phyloP scores from a whole-genome alignment of 306 rosid species.

The cucumber (Cucumis sativus) region Cucumber_9930_V3 NC_026661.2:8120001-8120500 shows the following conservation, averaged over 20 bases:
- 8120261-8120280: conserved; percentile 25
- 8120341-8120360: conserved; percentile 60
- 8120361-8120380: conserved; percentile 79
- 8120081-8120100: conserved; percentile 97
- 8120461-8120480: background rate
- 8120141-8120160: conserved; percentile 31
- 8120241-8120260: conserved; percentile 92
- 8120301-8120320: background rate
- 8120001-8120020: background rate
- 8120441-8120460: background rate
- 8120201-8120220: background rate
- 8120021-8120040: conserved; percentile 46
- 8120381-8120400: conserved; percentile 37
- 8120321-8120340: conserved; percentile 82
- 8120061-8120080: conserved; percentile 84
- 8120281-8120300: background rate
- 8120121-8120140: conserved; percentile 81
- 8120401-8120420: background rate
- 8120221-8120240: conserved; percentile 69
- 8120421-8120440: background rate
- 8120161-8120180: background rate
- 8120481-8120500: conserved; percentile 82
- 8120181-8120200: background rate
- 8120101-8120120: conserved; percentile 51
- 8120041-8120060: conserved; percentile 88